Evolutionary conservation across 768 basidiomycete species (phyloP).

Genomic region (Lentinula detonsa): DNA sequence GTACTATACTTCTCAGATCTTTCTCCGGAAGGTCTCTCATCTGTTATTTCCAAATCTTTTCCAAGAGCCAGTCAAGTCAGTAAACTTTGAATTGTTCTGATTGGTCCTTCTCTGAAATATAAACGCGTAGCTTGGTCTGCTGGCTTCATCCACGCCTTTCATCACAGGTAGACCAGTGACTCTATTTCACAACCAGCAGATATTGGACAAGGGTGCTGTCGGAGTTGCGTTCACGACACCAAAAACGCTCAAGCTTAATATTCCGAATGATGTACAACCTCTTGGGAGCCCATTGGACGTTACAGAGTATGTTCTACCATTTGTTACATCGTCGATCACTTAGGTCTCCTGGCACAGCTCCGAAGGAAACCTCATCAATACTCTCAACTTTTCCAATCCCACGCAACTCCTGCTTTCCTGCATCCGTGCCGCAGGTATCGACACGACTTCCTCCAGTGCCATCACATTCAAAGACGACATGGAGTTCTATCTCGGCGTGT

Average conservation of each 20-base stretch:
- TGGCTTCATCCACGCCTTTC: slow-evolving; percentile 75
- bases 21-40: slow-evolving; percentile 50
- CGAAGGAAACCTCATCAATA: slow-evolving; percentile 68
- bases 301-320: slow-evolving; percentile 35
- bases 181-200: slow-evolving; percentile 49
- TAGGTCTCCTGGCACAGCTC: slow-evolving; percentile 30
- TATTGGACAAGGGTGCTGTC: slow-evolving; percentile 62
- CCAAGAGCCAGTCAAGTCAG: slow-evolving; percentile 44
- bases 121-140: slow-evolving; percentile 49
- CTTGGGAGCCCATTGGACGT: slow-evolving; percentile 46
- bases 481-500: slow-evolving; percentile 48
- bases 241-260: slow-evolving; percentile 19
- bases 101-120: not conserved
- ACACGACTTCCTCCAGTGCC: slow-evolving; percentile 17
- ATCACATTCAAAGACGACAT: slow-evolving; percentile 44
- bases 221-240: slow-evolving; percentile 45
- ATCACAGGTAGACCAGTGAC: slow-evolving; percentile 72
- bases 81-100: not conserved
- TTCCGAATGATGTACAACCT: slow-evolving; percentile 31
- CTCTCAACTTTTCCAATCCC: slow-evolving; percentile 53
- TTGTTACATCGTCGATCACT: not conserved
- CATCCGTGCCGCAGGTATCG: slow-evolving; percentile 33
- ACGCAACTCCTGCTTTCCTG: slow-evolving; percentile 51
- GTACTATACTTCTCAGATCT: slow-evolving; percentile 54
- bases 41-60: slow-evolving; percentile 32